Conservation (phyloP, 441 rosid species). For the Melastoma candidum region DNA sequence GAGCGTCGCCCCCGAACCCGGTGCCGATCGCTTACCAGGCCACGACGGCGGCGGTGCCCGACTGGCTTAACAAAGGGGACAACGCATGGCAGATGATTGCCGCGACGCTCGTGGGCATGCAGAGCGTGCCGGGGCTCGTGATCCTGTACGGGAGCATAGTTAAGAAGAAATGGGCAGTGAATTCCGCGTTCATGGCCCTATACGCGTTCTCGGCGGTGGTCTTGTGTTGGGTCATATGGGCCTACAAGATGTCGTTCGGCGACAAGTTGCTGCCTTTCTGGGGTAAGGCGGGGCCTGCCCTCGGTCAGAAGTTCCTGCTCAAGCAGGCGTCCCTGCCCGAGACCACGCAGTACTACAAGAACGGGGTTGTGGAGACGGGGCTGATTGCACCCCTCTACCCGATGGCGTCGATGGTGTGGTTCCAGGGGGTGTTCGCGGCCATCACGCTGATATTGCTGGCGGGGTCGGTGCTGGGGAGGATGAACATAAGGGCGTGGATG, state of each 20-base stretch:
- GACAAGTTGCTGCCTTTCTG: constrained; percentile 42
- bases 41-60: constrained; percentile 29
- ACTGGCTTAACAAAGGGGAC: constrained; percentile 58
- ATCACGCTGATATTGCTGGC: constrained; percentile 37
- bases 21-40: constrained; percentile 38
- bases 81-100: constrained; percentile 60
- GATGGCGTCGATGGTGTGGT: constrained; percentile 60
- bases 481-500: constrained; percentile 57
- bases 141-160: constrained; percentile 60
- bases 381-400: constrained; percentile 29
- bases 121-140: constrained; percentile 51
- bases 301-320: constrained; percentile 48
- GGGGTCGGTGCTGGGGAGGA: constrained; percentile 53
- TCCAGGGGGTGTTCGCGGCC: constrained; percentile 51
- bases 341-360: constrained; percentile 21
- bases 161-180: constrained; percentile 59
- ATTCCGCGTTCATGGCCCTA: constrained; percentile 63
- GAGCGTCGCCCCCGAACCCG: constrained; percentile 20
- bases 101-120: constrained; percentile 52
- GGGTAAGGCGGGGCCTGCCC: constrained; percentile 57
- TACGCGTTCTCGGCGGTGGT: constrained; percentile 54
- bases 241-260: constrained; percentile 55
- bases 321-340: constrained; percentile 27
- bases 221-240: constrained; percentile 54
- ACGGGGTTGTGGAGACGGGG: constrained; percentile 21